phyloP scores from a whole-genome alignment of 495 filamentous ascomycete genomes.

The Durotheca rogersii region DNA sequence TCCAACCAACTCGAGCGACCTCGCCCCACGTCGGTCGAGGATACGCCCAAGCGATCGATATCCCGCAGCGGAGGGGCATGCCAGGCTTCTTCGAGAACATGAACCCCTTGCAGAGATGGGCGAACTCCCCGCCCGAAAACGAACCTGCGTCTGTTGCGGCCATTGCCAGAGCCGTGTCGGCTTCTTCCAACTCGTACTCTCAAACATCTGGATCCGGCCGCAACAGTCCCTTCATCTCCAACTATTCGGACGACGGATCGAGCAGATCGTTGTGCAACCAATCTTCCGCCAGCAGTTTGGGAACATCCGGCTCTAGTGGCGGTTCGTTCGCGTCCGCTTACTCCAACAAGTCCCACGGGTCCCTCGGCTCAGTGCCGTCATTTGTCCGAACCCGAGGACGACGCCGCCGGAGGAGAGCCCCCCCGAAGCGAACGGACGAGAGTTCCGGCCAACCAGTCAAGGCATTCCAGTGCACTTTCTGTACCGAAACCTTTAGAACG shows the following conservation, averaged over 20 bases:
- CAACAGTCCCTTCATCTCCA: conserved; percentile 54
- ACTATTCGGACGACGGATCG: conserved; percentile 65
- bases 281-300: conserved; percentile 71
- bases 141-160: conserved; percentile 78
- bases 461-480: conserved; percentile 84
- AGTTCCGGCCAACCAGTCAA: conserved; percentile 42
- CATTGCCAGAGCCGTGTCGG: conserved; percentile 74
- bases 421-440: conserved; percentile 31
- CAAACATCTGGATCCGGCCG: conserved; percentile 42
- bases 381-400: conserved; percentile 57
- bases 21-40: conserved; percentile 55
- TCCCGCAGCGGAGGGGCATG: conserved; percentile 54
- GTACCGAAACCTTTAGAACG: conserved; percentile 74
- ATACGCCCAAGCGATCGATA: conserved; percentile 64
- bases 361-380: conserved; percentile 65
- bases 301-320: conserved; percentile 67
- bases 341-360: conserved; percentile 66
- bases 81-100: conserved; percentile 59
- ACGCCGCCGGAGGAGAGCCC: conserved; percentile 64
- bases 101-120: conserved; percentile 85
- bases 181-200: conserved; percentile 52
- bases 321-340: conserved; percentile 72
- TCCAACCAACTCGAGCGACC: conserved; percentile 57
- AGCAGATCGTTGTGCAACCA: conserved; percentile 66
- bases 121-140: conserved; percentile 81